A percentile compares a stretch with the other conserved stretches of the same genome.
phyloP scores from a whole-genome alignment of 148 eudicot species.

The Chenopodium berlandieri region DNA sequence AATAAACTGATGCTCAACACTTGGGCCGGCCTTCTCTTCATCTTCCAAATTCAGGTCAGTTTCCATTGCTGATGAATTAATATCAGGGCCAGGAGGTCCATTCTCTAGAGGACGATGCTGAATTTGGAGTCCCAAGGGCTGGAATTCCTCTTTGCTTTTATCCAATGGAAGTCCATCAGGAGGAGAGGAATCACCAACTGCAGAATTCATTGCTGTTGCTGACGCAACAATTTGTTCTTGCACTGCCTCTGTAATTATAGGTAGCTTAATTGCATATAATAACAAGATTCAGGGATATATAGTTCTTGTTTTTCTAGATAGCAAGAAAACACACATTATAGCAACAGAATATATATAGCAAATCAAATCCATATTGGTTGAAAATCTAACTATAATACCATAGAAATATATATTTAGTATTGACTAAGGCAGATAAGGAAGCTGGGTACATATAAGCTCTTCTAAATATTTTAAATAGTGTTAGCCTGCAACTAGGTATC shows the following conservation, averaged over 20 bases:
- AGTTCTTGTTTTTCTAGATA: not conserved
- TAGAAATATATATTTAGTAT: not conserved
- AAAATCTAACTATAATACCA: not conserved
- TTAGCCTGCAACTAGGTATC: not conserved
- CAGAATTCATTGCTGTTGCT: slow-evolving; percentile 52
- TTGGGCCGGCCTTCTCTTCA: slow-evolving; percentile 43
- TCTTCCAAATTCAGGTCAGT: slow-evolving; percentile 57
- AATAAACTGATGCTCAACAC: slow-evolving; percentile 89
- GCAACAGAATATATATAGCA: not conserved
- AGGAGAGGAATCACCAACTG: slow-evolving; percentile 84
- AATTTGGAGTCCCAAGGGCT: slow-evolving; percentile 77
- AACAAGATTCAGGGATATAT: not conserved
- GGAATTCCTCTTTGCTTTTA: slow-evolving; percentile 54
- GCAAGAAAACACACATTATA: not conserved
- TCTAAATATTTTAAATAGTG: too few relatives aligned
- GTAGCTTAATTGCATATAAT: slow-evolving; percentile 18
- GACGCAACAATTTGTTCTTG: slow-evolving; percentile 71
- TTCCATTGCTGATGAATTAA: slow-evolving; percentile 69
- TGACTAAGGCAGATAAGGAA: not conserved
- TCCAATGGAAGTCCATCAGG: slow-evolving; percentile 56
- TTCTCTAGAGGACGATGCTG: slow-evolving; percentile 65
- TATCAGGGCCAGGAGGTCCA: slow-evolving; percentile 63
- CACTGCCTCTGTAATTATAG: slow-evolving; percentile 56
- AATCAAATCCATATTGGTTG: not conserved
- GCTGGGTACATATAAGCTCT: not conserved